phyloP scores from a whole-genome alignment of 2,329 filamentous ascomycete species.

The Cladophialophora yegresii region DNA sequence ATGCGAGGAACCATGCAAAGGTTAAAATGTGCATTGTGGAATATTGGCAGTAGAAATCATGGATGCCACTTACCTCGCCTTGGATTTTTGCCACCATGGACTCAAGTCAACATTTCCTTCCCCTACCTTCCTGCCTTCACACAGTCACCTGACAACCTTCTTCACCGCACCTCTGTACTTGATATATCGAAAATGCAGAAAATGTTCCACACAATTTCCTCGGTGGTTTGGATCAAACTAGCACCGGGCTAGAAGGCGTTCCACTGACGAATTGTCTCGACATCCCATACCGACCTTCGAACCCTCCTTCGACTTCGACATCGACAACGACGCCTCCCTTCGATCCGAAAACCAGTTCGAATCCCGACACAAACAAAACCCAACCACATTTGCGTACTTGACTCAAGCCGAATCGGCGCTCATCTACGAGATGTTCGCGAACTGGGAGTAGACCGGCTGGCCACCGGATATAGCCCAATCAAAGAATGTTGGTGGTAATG shows the following conservation, averaged over 20 bases:
- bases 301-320: background rate
- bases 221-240: constrained; percentile 4
- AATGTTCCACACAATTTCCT: background rate
- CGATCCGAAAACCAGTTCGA: background rate
- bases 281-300: background rate
- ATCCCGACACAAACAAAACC: background rate
- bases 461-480: background rate
- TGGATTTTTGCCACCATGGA: background rate
- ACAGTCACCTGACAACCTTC: background rate
- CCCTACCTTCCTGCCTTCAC: background rate
- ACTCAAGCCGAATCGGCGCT: background rate
- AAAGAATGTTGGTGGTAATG: background rate
- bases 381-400: background rate
- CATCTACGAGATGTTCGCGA: background rate
- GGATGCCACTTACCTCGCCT: background rate
- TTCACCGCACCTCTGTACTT: background rate
- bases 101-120: background rate
- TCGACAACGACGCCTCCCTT: background rate
- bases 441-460: background rate
- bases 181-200: background rate
- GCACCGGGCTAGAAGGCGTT: background rate
- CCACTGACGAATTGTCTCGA: background rate
- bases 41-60: background rate
- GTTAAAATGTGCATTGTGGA: background rate
- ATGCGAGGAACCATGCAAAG: background rate